Conservation (phyloP, 2,329 filamentous ascomycete species). For the Trichoderma cornu-damae region DNA sequence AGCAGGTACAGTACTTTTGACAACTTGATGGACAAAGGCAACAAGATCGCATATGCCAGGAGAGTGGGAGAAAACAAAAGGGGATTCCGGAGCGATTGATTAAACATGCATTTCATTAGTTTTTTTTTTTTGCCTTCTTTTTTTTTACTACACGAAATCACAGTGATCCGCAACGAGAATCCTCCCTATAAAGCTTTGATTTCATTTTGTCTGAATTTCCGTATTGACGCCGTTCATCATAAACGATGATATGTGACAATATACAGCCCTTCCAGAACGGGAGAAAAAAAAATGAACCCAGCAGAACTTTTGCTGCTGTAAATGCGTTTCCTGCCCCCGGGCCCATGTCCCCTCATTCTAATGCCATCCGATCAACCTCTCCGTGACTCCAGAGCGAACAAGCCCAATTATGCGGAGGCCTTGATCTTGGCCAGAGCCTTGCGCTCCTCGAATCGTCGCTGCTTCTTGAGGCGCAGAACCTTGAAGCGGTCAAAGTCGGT, state of each 20-base stretch:
- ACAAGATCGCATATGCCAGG: background rate
- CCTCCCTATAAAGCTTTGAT: constrained; percentile 30
- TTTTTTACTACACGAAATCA: constrained; percentile 23
- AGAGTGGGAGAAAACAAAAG: background rate
- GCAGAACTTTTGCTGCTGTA: constrained; percentile 46
- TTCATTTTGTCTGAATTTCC: constrained; percentile 50
- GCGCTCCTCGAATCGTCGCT: constrained; percentile 96
- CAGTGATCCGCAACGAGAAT: constrained; percentile 26
- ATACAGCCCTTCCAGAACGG: constrained; percentile 58
- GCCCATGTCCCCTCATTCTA: constrained; percentile 36
- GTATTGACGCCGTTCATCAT: constrained; percentile 62
- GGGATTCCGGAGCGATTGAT: constrained; percentile 21
- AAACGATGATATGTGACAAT: constrained; percentile 56
- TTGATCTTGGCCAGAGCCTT: constrained; percentile 94
- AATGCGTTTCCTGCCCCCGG: constrained; percentile 34
- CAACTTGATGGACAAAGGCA: too few species aligned
- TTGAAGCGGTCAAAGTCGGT: constrained; percentile 99
- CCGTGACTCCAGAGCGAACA: constrained; percentile 26
- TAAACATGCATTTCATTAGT: constrained; percentile 25
- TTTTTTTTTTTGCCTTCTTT: constrained; percentile 26
- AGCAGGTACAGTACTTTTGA: too few species aligned
- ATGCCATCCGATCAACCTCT: constrained; percentile 34
- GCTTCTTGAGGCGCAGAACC: constrained; percentile 98
- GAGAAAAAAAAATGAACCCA: constrained; percentile 55
- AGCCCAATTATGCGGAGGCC: constrained; percentile 63